Percentiles rank a stretch among this genome's conserved stretches.
Evolutionary conservation across 208 protist genomes (phyloP).

Genomic region (Balamuthia mandrillaris): DNA sequence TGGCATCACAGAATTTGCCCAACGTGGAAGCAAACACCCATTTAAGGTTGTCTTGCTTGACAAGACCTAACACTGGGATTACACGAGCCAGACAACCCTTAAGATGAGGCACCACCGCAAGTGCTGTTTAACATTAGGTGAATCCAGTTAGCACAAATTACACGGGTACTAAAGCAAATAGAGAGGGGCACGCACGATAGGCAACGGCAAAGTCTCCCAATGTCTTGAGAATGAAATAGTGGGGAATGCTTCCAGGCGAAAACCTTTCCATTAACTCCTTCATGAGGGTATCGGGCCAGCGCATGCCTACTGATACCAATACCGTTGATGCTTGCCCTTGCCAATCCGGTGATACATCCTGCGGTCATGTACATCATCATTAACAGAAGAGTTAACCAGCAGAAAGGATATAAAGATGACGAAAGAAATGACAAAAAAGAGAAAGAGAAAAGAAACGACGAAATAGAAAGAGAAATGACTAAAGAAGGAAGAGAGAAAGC

Average conservation of each 20-base stretch:
- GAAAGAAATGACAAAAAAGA: neutral
- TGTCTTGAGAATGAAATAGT: constrained; percentile 67
- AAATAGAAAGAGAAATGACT: neutral
- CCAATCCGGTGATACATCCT: constrained; percentile 60
- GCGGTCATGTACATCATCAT: neutral
- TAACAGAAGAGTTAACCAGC: neutral
- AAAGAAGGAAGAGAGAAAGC: neutral
- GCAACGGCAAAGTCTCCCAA: constrained; percentile 55
- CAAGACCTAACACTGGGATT: constrained; percentile 49
- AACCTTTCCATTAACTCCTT: constrained; percentile 46
- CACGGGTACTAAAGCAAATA: neutral
- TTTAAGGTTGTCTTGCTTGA: constrained; percentile 65
- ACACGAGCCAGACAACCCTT: constrained; percentile 50
- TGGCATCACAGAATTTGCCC: constrained; percentile 58
- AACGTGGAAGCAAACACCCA: constrained; percentile 64
- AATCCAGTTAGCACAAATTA: neutral
- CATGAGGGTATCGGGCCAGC: constrained; percentile 46
- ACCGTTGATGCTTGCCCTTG: constrained; percentile 47
- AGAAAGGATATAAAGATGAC: neutral
- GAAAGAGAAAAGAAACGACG: neutral
- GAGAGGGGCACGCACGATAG: constrained; percentile 13
- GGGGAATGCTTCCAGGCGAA: constrained; percentile 44
- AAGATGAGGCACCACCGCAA: constrained; percentile 47
- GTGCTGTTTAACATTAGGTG: constrained; percentile 15
- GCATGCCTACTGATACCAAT: constrained; percentile 45